phyloP scores from a whole-genome alignment of 1,139 yeast genomes.

The Candida freyschussii region DNA sequence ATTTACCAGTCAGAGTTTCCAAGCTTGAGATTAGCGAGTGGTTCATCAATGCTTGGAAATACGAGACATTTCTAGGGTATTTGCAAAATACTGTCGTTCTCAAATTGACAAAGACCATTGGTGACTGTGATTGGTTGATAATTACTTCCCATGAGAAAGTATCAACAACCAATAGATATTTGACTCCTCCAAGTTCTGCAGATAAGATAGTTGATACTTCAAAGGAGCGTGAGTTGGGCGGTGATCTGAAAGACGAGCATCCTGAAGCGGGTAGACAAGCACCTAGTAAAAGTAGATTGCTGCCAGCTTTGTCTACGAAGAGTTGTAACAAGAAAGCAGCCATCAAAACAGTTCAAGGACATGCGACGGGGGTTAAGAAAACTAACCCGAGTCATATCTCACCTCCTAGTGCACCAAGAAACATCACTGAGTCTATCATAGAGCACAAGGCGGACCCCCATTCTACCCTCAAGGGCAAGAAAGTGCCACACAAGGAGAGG shows the following conservation, averaged over 20 bases:
- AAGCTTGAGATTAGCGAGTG: conserved; percentile 31
- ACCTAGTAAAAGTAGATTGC: conserved; percentile 7
- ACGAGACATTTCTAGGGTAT: conserved; percentile 30
- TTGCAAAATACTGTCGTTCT: conserved; percentile 30
- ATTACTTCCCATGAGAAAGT: conserved; percentile 30
- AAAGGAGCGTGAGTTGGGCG: conserved; percentile 19
- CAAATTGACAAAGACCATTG: conserved; percentile 31
- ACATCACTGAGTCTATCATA: too few species aligned
- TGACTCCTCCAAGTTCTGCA: conserved; percentile 24
- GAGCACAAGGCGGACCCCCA: too few species aligned
- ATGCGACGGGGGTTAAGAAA: too few species aligned
- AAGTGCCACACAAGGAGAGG: too few species aligned
- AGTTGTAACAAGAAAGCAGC: conserved; percentile 3
- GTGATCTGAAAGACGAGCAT: conserved; percentile 7
- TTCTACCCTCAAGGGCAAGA: neutral
- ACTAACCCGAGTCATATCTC: too few species aligned
- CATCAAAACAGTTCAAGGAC: too few species aligned
- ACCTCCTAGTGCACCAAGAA: too few species aligned
- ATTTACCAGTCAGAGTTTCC: conserved; percentile 28
- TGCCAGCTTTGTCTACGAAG: conserved; percentile 9
- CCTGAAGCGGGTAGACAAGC: neutral
- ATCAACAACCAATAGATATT: conserved; percentile 23
- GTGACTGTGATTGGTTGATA: conserved; percentile 33
- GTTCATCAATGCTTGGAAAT: conserved; percentile 34
- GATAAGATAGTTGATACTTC: conserved; percentile 13